These are phyloP conservation scores for Micractinium sp. DNA, from an alignment of 139 green algal genomes.

Conservation along the genomic window DNA sequence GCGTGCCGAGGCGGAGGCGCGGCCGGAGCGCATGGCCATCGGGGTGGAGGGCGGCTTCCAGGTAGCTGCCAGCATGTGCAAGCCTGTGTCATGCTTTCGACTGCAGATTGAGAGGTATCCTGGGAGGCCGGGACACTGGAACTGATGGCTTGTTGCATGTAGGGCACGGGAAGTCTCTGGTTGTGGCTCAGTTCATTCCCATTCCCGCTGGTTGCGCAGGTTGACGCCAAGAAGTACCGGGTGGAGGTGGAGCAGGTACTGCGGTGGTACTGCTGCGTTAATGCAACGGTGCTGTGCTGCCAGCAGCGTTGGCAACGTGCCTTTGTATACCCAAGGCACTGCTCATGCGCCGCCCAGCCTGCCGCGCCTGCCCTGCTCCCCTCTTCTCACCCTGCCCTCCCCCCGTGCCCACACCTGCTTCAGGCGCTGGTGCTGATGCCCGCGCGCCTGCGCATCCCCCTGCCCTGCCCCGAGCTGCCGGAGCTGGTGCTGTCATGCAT, in stretches of 20 bases:
- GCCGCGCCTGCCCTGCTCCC: neutral
- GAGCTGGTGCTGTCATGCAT: conserved; percentile 78
- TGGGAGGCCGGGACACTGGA: no score
- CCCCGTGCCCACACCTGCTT: neutral
- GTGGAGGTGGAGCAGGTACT: conserved; percentile 48
- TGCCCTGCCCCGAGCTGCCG: conserved; percentile 84
- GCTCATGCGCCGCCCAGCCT: neutral
- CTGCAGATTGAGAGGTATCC: no score
- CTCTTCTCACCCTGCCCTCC: neutral
- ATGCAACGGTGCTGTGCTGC: neutral
- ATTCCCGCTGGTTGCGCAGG: no score
- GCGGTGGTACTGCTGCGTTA: neutral
- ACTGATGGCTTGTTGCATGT: no score
- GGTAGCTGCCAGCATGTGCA: no score
- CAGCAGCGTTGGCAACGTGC: neutral
- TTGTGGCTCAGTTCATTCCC: no score
- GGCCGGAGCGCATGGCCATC: conserved; percentile 68
- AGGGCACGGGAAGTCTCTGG: no score
- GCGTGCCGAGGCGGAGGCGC: conserved; percentile 28
- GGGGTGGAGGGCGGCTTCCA: conserved; percentile 69
- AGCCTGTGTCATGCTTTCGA: no score
- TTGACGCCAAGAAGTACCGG: conserved; percentile 20
- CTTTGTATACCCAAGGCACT: no score
- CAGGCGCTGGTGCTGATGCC: conserved; percentile 57
- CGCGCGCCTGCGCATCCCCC: conserved; percentile 48